These are phyloP conservation scores for Pinus albicaulis DNA, from an alignment of 75 land plant genomes.

Conservation along the genomic window DNA sequence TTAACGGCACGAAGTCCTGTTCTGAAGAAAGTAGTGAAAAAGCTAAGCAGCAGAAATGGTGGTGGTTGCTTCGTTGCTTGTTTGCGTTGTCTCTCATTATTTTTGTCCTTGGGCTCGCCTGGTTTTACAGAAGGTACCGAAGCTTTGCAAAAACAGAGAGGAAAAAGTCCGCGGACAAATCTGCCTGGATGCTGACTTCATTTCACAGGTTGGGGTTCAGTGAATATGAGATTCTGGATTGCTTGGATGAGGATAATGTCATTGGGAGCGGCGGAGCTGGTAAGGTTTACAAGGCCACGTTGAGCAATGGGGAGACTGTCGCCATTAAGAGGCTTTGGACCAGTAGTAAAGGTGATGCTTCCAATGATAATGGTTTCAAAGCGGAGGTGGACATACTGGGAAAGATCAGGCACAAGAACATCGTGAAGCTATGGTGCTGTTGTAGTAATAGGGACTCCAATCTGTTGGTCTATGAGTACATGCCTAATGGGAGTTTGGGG, in stretches of 20 bases:
- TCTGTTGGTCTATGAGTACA: conserved; percentile 84
- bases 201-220: conserved; percentile 71
- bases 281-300: conserved; percentile 76
- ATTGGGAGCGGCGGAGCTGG: conserved; percentile 87
- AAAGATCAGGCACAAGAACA: conserved; percentile 88
- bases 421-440: conserved; percentile 84
- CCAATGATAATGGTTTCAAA: conserved; percentile 62
- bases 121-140: conserved; percentile 40
- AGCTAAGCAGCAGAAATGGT: background rate
- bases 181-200: conserved; percentile 69
- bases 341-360: conserved; percentile 12
- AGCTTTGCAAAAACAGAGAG: conserved; percentile 30
- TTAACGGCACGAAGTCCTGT: conserved; percentile 5
- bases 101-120: conserved; percentile 37
- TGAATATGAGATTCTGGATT: conserved; percentile 55
- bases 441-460: conserved; percentile 59
- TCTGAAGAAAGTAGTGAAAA: too few relatives aligned
- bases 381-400: conserved; percentile 84
- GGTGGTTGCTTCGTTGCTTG: conserved; percentile 37
- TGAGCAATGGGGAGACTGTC: conserved; percentile 66
- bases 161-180: conserved; percentile 11
- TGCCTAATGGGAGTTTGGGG: conserved; percentile 92
- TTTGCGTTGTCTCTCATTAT: conserved; percentile 39
- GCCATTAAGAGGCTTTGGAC: conserved; percentile 88
- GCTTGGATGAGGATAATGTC: conserved; percentile 77